These are phyloP conservation scores for Ramularia collo-cygni DNA, from an alignment of 2,329 filamentous ascomycete species.

Conservation along the genomic window DNA sequence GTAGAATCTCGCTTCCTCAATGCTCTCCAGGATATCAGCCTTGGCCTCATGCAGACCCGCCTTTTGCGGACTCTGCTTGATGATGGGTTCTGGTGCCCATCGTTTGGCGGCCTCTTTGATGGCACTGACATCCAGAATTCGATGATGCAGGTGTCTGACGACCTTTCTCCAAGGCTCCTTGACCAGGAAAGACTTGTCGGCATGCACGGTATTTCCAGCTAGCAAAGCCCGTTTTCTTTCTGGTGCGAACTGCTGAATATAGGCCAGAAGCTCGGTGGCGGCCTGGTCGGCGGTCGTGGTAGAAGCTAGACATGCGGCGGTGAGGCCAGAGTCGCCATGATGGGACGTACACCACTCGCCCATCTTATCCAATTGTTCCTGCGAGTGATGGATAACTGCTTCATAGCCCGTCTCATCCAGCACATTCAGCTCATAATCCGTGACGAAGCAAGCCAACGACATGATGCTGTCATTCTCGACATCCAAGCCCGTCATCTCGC, in stretches of 20 bases:
- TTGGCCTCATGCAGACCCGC: slow-evolving; percentile 71
- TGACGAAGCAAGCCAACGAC: slow-evolving; percentile 47
- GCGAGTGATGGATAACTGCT: slow-evolving; percentile 65
- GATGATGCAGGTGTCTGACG: slow-evolving; percentile 73
- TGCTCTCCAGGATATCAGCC: slow-evolving; percentile 91
- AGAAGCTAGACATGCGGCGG: slow-evolving; percentile 66
- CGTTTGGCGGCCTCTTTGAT: slow-evolving; percentile 84
- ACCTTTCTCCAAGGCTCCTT: slow-evolving; percentile 67
- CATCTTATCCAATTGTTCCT: slow-evolving; percentile 68
- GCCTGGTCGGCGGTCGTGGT: slow-evolving; percentile 65
- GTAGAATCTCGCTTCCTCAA: slow-evolving; percentile 83
- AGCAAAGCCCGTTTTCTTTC: slow-evolving; percentile 62
- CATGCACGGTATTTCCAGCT: slow-evolving; percentile 90
- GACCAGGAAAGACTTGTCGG: slow-evolving; percentile 74
- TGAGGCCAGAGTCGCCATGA: slow-evolving; percentile 76
- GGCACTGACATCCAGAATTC: slow-evolving; percentile 84
- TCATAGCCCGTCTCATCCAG: slow-evolving; percentile 75
- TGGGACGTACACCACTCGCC: slow-evolving; percentile 81
- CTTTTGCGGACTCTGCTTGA: slow-evolving; percentile 63
- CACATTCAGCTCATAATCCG: slow-evolving; percentile 68
- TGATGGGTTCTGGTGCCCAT: slow-evolving; percentile 62
- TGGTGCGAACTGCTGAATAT: slow-evolving; percentile 68
- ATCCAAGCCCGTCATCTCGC: slow-evolving; percentile 88
- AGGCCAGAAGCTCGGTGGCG: slow-evolving; percentile 64
- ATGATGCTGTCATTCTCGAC: slow-evolving; percentile 18